These are phyloP conservation scores for Hamigera avellanea DNA, from an alignment of 495 filamentous ascomycete species.

Conservation along the genomic window DNA sequence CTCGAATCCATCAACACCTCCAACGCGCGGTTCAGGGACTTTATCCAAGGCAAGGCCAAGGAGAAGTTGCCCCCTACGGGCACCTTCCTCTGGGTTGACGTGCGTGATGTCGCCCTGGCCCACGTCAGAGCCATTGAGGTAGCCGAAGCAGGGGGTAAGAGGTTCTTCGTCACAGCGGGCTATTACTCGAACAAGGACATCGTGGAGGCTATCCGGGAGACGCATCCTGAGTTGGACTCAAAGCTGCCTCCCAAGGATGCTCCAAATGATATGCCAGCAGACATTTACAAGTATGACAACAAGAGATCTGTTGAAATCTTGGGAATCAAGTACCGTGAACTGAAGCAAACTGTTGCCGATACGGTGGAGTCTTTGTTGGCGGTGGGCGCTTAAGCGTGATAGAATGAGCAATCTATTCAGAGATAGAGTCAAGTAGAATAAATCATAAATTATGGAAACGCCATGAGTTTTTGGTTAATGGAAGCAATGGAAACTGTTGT, in stretches of 20 bases:
- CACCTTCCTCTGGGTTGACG: constrained; percentile 52
- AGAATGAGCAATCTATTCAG: constrained; percentile 1
- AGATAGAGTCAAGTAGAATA: constrained; percentile 2
- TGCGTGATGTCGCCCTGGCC: constrained; percentile 58
- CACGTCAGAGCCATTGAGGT: constrained; percentile 62
- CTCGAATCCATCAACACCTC: constrained; percentile 60
- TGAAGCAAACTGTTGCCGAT: constrained; percentile 47
- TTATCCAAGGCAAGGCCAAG: constrained; percentile 57
- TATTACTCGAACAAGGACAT: constrained; percentile 56
- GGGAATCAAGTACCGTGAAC: constrained; percentile 41
- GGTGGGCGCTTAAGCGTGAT: constrained; percentile 23
- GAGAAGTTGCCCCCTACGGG: constrained; percentile 46
- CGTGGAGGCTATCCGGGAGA: constrained; percentile 49
- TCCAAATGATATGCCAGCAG: constrained; percentile 21
- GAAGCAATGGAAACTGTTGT: too few relatives aligned
- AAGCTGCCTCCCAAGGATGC: constrained; percentile 43
- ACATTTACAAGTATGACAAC: constrained; percentile 40
- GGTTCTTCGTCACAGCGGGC: constrained; percentile 59
- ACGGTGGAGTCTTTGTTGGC: constrained; percentile 40
- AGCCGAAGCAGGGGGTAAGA: constrained; percentile 52
- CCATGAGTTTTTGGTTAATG: too few relatives aligned
- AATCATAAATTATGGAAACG: too few relatives aligned
- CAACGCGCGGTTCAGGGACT: constrained; percentile 40
- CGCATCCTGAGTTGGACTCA: constrained; percentile 52
- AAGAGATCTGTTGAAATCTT: constrained; percentile 42